Evolutionary conservation across 768 basidiomycete species (phyloP).

Genomic region (Panus rudis): DNA sequence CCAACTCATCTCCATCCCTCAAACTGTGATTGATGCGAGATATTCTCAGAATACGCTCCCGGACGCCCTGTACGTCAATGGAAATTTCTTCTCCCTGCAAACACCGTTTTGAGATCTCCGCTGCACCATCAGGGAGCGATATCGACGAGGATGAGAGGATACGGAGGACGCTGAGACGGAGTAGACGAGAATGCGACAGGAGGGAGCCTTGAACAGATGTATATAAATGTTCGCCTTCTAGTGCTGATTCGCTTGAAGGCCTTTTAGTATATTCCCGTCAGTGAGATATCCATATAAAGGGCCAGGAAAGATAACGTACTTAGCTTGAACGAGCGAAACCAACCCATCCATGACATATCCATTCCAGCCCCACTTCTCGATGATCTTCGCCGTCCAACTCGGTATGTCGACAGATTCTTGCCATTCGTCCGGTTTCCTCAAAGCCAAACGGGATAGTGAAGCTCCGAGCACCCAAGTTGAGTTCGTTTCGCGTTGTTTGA

Average conservation of each 20-base stretch:
- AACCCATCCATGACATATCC: slow-evolving; percentile 49
- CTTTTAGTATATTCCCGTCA: neutral
- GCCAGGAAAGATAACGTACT: slow-evolving; percentile 28
- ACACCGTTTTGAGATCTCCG: slow-evolving; percentile 57
- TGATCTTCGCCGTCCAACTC: slow-evolving; percentile 39
- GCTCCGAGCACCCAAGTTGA: slow-evolving; percentile 51
- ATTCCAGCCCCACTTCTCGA: slow-evolving; percentile 53
- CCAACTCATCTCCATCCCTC: slow-evolving; percentile 44
- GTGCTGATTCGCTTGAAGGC: slow-evolving; percentile 1
- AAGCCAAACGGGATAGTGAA: slow-evolving; percentile 50
- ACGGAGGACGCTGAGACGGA: slow-evolving; percentile 60
- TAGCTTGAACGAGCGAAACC: slow-evolving; percentile 37
- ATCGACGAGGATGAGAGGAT: slow-evolving; percentile 53
- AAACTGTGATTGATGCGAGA: slow-evolving; percentile 61
- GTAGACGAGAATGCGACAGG: slow-evolving; percentile 62
- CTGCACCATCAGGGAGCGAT: slow-evolving; percentile 32
- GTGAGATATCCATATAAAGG: neutral
- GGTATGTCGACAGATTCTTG: slow-evolving; percentile 36
- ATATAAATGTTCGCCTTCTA: slow-evolving; percentile 44
- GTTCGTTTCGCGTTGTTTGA: slow-evolving; percentile 31
- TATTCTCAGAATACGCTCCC: slow-evolving; percentile 79
- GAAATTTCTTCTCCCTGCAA: slow-evolving; percentile 77
- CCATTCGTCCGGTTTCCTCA: slow-evolving; percentile 40
- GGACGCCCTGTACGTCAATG: slow-evolving; percentile 69
- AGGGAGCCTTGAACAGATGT: slow-evolving; percentile 44